Evolutionary conservation across 2,329 filamentous ascomycete genomes (phyloP).

Genomic region (Nemania diffusa): DNA sequence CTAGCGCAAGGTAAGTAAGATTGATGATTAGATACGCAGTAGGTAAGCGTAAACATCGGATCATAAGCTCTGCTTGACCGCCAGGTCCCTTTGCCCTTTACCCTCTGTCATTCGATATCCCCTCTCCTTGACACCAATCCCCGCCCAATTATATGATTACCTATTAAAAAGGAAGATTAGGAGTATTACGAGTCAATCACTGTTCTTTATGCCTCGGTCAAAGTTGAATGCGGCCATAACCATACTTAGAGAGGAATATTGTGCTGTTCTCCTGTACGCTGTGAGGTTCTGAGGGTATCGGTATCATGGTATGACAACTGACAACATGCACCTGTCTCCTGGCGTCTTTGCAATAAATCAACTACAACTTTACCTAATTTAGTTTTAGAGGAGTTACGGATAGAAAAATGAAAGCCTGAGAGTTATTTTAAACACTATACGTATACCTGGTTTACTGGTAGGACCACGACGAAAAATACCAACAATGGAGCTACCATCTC

Average conservation of each 20-base stretch:
- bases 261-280: background rate
- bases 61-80: background rate
- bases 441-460: no score
- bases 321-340: background rate
- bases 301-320: background rate
- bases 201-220: no score
- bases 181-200: background rate
- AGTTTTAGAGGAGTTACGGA: no score
- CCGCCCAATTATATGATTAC: background rate
- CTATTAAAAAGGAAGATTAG: background rate
- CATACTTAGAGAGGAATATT: background rate
- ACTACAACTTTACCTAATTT: no score
- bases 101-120: background rate
- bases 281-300: no score
- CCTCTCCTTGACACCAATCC: background rate
- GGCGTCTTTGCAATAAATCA: background rate
- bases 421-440: no score
- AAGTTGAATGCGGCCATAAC: no score
- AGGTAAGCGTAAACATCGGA: constrained; percentile 2
- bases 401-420: no score
- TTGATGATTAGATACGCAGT: background rate
- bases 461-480: no score
- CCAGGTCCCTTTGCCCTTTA: background rate
- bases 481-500: no score
- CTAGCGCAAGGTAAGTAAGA: background rate